Conservation (phyloP, 306 rosid genomes). For the Vicia villosa region DNA sequence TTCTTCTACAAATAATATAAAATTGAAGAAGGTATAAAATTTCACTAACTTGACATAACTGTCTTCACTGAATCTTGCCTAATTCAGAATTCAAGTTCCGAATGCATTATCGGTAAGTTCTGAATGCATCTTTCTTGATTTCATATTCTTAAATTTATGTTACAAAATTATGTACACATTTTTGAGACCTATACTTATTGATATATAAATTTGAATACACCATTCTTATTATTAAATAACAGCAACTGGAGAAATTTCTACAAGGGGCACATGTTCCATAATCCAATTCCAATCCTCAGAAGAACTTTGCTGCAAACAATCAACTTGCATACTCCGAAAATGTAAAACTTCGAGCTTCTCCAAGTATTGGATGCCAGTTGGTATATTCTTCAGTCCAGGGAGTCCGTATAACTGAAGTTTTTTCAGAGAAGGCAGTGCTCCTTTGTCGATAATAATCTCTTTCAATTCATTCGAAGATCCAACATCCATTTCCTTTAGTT, state of each 20-base stretch:
- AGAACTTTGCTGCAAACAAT: neutral
- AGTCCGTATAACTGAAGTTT: neutral
- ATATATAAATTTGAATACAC: too few species aligned
- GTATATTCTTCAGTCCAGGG: neutral
- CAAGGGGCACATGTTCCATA: neutral
- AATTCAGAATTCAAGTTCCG: too few species aligned
- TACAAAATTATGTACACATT: too few species aligned
- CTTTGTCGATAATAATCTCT: neutral
- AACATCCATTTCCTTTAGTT: neutral
- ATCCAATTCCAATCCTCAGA: neutral
- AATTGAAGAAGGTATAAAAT: too few species aligned
- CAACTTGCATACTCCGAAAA: neutral
- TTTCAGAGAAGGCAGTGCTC: neutral
- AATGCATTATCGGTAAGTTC: too few species aligned
- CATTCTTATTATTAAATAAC: too few species aligned
- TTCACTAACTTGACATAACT: too few species aligned
- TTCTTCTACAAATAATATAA: too few species aligned
- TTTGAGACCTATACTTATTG: too few species aligned
- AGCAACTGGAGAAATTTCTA: neutral
- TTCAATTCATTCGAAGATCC: neutral
- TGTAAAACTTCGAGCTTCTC: neutral
- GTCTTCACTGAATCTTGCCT: too few species aligned
- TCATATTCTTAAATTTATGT: too few species aligned
- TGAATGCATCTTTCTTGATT: too few species aligned
- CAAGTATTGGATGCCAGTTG: neutral